Conservation (phyloP, 2,329 filamentous ascomycete species). For the Calonectria multiphialidica region DNA sequence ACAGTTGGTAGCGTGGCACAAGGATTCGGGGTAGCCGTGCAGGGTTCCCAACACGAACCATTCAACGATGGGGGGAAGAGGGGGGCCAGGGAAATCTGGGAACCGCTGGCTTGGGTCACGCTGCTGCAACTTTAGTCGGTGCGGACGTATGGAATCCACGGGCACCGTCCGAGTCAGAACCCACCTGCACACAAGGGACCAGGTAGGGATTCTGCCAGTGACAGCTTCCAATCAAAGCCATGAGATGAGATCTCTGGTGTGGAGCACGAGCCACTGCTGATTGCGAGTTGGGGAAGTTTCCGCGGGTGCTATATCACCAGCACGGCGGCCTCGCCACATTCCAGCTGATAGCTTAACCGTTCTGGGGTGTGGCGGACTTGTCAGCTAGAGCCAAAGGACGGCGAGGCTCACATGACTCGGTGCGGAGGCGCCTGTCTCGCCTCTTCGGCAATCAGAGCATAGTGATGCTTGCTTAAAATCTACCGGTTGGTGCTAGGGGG, state of each 20-base stretch:
- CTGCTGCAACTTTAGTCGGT: not conserved
- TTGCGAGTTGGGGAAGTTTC: conserved; percentile 19
- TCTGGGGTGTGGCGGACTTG: not conserved
- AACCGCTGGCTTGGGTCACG: not conserved
- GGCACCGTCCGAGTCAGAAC: not conserved
- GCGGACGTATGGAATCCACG: not conserved
- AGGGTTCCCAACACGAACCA: not conserved
- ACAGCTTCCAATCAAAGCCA: not conserved
- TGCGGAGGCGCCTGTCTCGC: not conserved
- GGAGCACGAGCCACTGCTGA: not conserved
- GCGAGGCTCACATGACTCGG: too few relatives aligned
- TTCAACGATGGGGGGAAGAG: not conserved
- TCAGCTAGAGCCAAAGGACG: not conserved
- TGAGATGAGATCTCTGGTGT: not conserved
- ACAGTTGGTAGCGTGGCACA: not conserved
- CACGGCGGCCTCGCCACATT: conserved; percentile 3
- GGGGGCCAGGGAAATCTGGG: not conserved
- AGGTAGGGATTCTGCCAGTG: not conserved
- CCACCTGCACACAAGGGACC: not conserved
- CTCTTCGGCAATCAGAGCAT: not conserved
- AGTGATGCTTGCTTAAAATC: not conserved
- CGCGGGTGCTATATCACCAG: not conserved
- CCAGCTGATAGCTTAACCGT: not conserved
- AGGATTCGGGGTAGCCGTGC: not conserved
- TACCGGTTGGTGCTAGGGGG: fast-evolving